These are phyloP conservation scores for Boechera divaricarpa DNA, from an alignment of 345 rosid genomes.

Conservation along the genomic window DNA sequence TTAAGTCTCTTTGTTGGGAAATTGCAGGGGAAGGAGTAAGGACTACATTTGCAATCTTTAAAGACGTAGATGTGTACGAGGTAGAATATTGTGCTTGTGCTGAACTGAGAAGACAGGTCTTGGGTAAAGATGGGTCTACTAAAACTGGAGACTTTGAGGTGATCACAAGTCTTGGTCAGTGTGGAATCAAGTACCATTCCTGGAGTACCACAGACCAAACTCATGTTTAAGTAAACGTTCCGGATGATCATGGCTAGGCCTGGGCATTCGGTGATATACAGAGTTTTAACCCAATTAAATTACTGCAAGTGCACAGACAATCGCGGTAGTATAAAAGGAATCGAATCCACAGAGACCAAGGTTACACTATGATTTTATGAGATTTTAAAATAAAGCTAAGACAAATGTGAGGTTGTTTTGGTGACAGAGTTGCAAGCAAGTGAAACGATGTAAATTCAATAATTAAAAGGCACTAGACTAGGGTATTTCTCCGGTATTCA, in stretches of 20 bases:
- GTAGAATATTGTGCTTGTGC: conserved; percentile 79
- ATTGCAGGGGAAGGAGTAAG: conserved; percentile 87
- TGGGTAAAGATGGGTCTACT: conserved; percentile 33
- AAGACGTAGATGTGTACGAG: conserved; percentile 52
- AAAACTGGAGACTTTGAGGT: conserved; percentile 52
- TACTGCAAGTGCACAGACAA: no score
- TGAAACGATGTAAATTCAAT: no score
- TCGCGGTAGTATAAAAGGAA: no score
- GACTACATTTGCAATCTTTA: conserved; percentile 61
- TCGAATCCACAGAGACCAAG: no score
- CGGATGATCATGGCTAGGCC: neutral
- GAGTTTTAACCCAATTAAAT: no score
- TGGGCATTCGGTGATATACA: no score
- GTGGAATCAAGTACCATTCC: conserved; percentile 50
- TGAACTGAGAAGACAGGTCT: conserved; percentile 59
- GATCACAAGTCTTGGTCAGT: conserved; percentile 39
- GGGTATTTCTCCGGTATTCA: no score
- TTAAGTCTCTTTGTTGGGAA: neutral
- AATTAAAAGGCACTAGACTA: no score
- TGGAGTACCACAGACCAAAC: conserved; percentile 1
- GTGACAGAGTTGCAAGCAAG: no score
- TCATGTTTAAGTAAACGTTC: conserved; percentile 15
- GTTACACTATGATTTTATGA: no score
- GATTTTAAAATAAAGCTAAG: no score
- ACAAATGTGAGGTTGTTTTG: no score